These are phyloP conservation scores for Starmerella bombicola DNA, from an alignment of 805 yeast species.

Conservation along the genomic window DNA sequence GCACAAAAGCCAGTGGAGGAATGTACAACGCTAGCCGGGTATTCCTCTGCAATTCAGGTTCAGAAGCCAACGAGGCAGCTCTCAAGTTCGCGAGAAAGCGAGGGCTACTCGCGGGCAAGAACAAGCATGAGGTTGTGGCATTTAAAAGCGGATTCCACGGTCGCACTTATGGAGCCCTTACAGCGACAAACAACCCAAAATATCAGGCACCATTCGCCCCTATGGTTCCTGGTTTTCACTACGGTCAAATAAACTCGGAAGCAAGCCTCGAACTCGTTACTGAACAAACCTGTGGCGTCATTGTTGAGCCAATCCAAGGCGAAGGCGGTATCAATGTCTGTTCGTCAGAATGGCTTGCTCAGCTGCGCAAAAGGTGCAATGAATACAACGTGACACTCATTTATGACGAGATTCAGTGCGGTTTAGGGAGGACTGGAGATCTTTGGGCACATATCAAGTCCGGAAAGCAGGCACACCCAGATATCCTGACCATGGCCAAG, in stretches of 20 bases:
- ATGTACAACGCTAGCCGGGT: slow-evolving; percentile 71
- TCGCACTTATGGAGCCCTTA: slow-evolving; percentile 82
- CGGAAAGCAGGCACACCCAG: slow-evolving; percentile 80
- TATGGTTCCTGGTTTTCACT: slow-evolving; percentile 74
- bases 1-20: slow-evolving; percentile 62
- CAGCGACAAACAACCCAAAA: slow-evolving; percentile 85
- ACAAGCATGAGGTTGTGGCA: slow-evolving; percentile 67
- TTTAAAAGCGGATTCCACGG: slow-evolving; percentile 91
- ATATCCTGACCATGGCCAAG: slow-evolving; percentile 85
- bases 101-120: slow-evolving; percentile 40
- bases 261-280: slow-evolving; percentile 47
- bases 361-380: slow-evolving; percentile 53
- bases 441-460: slow-evolving; percentile 82
- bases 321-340: slow-evolving; percentile 87
- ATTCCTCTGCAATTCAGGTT: slow-evolving; percentile 56
- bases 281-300: slow-evolving; percentile 74
- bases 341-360: slow-evolving; percentile 47
- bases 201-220: slow-evolving; percentile 88
- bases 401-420: slow-evolving; percentile 95
- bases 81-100: slow-evolving; percentile 68
- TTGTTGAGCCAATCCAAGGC: slow-evolving; percentile 95
- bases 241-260: slow-evolving; percentile 51
- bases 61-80: slow-evolving; percentile 74
- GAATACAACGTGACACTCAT: slow-evolving; percentile 64
- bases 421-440: slow-evolving; percentile 82